These are phyloP conservation scores for Ophiostoma piceae DNA, from an alignment of 2,329 filamentous ascomycete species.

Conservation along the genomic window DNA sequence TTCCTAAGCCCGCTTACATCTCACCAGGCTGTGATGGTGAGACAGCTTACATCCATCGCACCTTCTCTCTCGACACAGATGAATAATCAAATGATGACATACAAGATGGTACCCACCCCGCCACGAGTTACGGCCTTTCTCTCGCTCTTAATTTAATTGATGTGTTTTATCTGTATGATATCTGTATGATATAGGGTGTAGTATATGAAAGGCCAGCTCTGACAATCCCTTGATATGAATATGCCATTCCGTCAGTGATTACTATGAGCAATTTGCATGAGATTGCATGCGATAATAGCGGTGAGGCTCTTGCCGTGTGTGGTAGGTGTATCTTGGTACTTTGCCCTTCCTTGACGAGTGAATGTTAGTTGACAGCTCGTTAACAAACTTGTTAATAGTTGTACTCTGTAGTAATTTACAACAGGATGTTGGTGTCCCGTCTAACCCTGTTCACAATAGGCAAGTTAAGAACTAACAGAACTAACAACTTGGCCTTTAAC, in stretches of 20 bases:
- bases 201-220: not conserved
- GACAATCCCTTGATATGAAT: not conserved
- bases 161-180: not conserved
- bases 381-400: too few relatives aligned
- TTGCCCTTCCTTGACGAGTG: not conserved
- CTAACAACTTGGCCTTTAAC: conserved; percentile 13
- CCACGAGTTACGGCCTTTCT: conserved; percentile 9
- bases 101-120: conserved; percentile 1
- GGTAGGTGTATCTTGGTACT: not conserved
- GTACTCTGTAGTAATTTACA: too few relatives aligned
- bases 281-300: conserved; percentile 3
- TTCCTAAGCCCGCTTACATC: conserved; percentile 10
- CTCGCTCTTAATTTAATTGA: conserved; percentile 2
- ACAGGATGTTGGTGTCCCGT: not conserved
- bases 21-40: conserved; percentile 12
- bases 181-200: not conserved
- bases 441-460: not conserved
- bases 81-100: conserved; percentile 4
- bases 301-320: conserved; percentile 6
- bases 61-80: not conserved
- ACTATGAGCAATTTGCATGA: not conserved
- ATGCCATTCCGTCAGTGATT: not conserved
- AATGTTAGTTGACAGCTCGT: too few relatives aligned
- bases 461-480: not conserved
- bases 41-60: not conserved